phyloP scores from a whole-genome alignment of 176 grass and related monocot species.

The Saccharum spontaneum region DNA sequence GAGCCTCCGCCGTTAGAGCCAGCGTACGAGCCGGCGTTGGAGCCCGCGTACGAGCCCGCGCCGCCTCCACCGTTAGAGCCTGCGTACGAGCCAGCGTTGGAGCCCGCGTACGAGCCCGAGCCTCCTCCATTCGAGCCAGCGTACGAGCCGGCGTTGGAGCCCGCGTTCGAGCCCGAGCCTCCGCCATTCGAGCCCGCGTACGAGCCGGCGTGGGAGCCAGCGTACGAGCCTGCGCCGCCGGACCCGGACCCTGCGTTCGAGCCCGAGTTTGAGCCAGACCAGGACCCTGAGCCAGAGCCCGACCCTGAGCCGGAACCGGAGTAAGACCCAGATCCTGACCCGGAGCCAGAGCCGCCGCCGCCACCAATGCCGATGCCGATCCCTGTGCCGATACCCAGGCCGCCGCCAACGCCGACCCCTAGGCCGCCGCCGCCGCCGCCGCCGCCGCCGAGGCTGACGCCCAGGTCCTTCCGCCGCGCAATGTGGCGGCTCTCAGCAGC shows the following conservation, averaged over 20 bases:
- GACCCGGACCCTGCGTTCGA: conserved; percentile 5
- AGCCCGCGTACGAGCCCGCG: background rate
- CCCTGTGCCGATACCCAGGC: conserved; percentile 5
- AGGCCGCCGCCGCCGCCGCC: background rate
- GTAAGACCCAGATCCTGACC: conserved; percentile 12
- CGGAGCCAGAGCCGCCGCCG: conserved; percentile 10
- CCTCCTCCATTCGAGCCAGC: conserved; percentile 12
- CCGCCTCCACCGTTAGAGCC: conserved; percentile 16
- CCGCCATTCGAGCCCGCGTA: background rate
- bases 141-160: conserved; percentile 27
- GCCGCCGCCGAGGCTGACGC: conserved; percentile 43
- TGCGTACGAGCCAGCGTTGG: conserved; percentile 17
- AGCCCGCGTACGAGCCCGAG: background rate
- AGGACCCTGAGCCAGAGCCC: conserved; percentile 13
- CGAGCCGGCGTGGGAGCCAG: conserved; percentile 9
- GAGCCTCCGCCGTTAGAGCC: background rate
- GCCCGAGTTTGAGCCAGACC: conserved; percentile 26
- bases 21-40: conserved; percentile 37
- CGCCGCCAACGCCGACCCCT: background rate
- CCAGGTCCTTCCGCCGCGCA: conserved; percentile 55
- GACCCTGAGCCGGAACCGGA: conserved; percentile 29
- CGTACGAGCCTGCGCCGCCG: background rate
- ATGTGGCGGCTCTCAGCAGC: conserved; percentile 40
- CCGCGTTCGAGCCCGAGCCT: background rate
- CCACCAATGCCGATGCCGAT: conserved; percentile 39